Evolutionary conservation across 805 yeast genomes (phyloP).

Genomic region (Middelhovenomyces tepae): DNA sequence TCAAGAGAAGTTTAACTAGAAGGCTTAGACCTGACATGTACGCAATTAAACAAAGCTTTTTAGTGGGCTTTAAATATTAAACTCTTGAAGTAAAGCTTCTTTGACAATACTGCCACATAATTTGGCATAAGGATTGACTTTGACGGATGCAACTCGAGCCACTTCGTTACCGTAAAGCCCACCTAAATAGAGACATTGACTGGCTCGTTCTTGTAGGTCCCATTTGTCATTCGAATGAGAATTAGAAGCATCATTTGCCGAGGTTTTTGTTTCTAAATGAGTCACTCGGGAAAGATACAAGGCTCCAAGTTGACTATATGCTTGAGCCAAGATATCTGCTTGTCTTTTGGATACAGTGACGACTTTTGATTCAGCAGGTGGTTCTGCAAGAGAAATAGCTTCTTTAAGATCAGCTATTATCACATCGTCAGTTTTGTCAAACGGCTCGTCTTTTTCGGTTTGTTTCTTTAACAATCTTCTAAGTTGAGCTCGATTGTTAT

Average conservation of each 20-base stretch:
- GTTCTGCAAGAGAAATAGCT: conserved; percentile 23
- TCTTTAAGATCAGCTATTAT: conserved; percentile 18
- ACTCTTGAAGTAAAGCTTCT: conserved; percentile 16
- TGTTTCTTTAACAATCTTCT: conserved; percentile 6
- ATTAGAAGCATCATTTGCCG: too few relatives aligned
- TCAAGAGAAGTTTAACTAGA: too few relatives aligned
- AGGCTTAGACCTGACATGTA: too few relatives aligned
- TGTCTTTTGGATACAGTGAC: conserved; percentile 23
- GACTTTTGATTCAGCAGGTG: conserved; percentile 7
- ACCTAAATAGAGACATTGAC: conserved; percentile 20
- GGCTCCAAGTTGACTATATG: conserved; percentile 25
- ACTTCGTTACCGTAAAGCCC: conserved; percentile 26
- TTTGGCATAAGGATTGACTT: conserved; percentile 28
- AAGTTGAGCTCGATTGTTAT: conserved; percentile 28
- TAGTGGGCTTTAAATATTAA: too few relatives aligned
- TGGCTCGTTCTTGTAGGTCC: conserved; percentile 24
- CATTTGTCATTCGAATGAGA: conserved; percentile 18
- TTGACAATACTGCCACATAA: conserved; percentile 27
- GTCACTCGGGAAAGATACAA: conserved; percentile 19
- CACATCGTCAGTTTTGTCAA: background rate
- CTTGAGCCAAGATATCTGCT: conserved; percentile 24
- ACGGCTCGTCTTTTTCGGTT: conserved; percentile 1
- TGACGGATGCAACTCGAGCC: conserved; percentile 20
- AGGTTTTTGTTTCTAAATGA: conserved; percentile 12
- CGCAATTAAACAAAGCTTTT: too few relatives aligned